Percentiles rank a stretch among this genome's conserved stretches.
These are phyloP conservation scores for Colletotrichum sp. DNA, from an alignment of 2,329 filamentous ascomycete genomes.

Conservation along the genomic window DNA sequence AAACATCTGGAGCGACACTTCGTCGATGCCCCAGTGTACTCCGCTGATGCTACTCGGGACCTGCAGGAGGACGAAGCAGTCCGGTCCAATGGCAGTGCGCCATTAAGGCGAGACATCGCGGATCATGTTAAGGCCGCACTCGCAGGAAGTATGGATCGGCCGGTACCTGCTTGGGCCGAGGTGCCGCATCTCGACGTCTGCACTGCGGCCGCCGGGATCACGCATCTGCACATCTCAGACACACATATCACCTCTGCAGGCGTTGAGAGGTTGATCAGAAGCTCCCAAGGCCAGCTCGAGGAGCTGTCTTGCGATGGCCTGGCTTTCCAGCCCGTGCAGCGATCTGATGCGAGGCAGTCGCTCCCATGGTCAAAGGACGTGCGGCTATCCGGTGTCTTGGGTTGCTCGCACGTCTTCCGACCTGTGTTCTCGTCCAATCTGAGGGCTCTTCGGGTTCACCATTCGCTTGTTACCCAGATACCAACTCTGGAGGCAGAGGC, in stretches of 20 bases:
- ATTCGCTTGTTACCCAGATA: slow-evolving; percentile 63
- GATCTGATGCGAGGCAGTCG: background rate
- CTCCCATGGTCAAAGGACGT: slow-evolving; percentile 32
- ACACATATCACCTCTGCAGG: slow-evolving; percentile 52
- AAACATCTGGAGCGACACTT: slow-evolving; percentile 52
- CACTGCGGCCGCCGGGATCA: slow-evolving; percentile 41
- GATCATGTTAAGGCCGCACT: slow-evolving; percentile 31
- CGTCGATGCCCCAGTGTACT: slow-evolving; percentile 52
- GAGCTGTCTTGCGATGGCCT: slow-evolving; percentile 55
- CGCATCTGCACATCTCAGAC: slow-evolving; percentile 59
- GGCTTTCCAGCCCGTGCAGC: slow-evolving; percentile 26
- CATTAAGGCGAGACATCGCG: slow-evolving; percentile 35
- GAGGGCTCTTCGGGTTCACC: slow-evolving; percentile 59
- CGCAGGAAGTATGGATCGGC: slow-evolving; percentile 6
- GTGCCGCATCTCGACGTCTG: slow-evolving; percentile 28
- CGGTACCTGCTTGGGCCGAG: slow-evolving; percentile 2
- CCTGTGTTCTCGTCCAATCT: slow-evolving; percentile 60
- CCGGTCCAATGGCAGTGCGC: slow-evolving; percentile 33
- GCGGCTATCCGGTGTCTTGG: slow-evolving; percentile 47
- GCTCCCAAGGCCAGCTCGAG: slow-evolving; percentile 52
- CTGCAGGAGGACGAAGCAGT: slow-evolving; percentile 28
- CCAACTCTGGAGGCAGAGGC: slow-evolving; percentile 47
- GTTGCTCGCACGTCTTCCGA: slow-evolving; percentile 52
- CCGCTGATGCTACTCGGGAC: slow-evolving; percentile 28
- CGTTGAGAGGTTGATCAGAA: slow-evolving; percentile 47